Evolutionary conservation across 1,284 basidiomycete species (phyloP).

Genomic region (Coriolopsis trogii): DNA sequence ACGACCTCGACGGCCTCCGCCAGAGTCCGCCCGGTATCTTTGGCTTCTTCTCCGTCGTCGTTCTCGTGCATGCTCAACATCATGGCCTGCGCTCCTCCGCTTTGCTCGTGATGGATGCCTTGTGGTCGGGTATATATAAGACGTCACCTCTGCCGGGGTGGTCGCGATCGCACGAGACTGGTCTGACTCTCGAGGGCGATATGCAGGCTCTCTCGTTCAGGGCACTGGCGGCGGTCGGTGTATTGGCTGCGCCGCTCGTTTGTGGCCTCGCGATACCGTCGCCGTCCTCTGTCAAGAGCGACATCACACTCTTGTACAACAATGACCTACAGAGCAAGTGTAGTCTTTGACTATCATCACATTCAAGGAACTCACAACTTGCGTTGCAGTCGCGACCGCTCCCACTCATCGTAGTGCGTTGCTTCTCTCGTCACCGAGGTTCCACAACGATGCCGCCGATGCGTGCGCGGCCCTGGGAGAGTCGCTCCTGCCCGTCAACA

Average conservation of each 20-base stretch:
- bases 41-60: not conserved
- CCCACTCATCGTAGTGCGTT: slow-evolving; percentile 27
- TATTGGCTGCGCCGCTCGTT: slow-evolving; percentile 8
- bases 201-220: slow-evolving; percentile 6
- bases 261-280: slow-evolving; percentile 17
- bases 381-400: slow-evolving; percentile 23
- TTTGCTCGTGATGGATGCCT: not conserved
- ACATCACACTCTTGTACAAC: slow-evolving; percentile 31
- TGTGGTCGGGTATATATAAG: slow-evolving; percentile 7
- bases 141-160: not conserved
- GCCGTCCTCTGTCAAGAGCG: slow-evolving; percentile 20
- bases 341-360: not conserved
- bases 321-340: slow-evolving; percentile 33
- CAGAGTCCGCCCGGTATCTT: slow-evolving; percentile 3
- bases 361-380: not conserved
- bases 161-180: not conserved
- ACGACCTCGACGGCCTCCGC: not conserved
- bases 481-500: slow-evolving; percentile 29
- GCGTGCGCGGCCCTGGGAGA: slow-evolving; percentile 31
- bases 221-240: not conserved
- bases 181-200: too few relatives aligned
- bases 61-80: slow-evolving; percentile 4
- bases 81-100: not conserved
- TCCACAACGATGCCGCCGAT: slow-evolving; percentile 20
- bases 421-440: slow-evolving; percentile 23